A percentile compares a stretch with the other conserved stretches of the same genome.
These are phyloP conservation scores for Saturnispora diversa DNA, from an alignment of 805 yeast genomes.

Conservation along the genomic window DNA sequence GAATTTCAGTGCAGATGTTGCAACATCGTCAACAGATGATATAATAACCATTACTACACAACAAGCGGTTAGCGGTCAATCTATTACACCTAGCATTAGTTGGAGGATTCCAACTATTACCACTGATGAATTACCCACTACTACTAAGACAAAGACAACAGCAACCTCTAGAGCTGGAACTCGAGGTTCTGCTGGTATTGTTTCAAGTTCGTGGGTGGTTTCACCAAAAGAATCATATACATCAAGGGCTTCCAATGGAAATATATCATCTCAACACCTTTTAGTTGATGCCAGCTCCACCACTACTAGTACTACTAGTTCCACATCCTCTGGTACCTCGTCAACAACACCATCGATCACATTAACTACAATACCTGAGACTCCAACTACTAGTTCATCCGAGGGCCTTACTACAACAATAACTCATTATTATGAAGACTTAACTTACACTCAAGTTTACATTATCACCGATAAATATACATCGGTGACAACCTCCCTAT, in stretches of 20 bases:
- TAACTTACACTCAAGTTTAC: conserved; percentile 25
- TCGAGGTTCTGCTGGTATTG: too few species aligned
- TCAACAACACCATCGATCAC: conserved; percentile 3
- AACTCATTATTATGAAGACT: conserved; percentile 14
- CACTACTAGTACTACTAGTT: too few species aligned
- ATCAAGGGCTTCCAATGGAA: too few species aligned
- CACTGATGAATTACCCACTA: conserved; percentile 16
- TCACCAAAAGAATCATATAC: too few species aligned
- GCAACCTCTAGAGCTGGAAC: too few species aligned
- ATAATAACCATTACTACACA: conserved; percentile 13
- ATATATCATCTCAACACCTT: too few species aligned
- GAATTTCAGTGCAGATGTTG: background rate
- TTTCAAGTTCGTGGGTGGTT: too few species aligned
- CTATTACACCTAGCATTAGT: conserved; percentile 4
- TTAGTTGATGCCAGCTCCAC: too few species aligned
- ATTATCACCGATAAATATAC: conserved; percentile 25
- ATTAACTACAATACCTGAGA: background rate
- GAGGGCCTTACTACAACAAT: conserved; percentile 15
- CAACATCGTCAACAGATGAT: conserved; percentile 2
- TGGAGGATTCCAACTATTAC: conserved; percentile 16
- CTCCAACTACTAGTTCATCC: background rate
- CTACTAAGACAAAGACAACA: conserved; percentile 14
- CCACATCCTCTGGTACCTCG: too few species aligned
- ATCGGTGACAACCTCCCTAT: conserved; percentile 22
- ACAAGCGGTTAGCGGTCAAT: conserved; percentile 2